Evolutionary conservation across 129 eudicot genomes (phyloP).

Genomic region (Saposhnikovia divaricata): DNA sequence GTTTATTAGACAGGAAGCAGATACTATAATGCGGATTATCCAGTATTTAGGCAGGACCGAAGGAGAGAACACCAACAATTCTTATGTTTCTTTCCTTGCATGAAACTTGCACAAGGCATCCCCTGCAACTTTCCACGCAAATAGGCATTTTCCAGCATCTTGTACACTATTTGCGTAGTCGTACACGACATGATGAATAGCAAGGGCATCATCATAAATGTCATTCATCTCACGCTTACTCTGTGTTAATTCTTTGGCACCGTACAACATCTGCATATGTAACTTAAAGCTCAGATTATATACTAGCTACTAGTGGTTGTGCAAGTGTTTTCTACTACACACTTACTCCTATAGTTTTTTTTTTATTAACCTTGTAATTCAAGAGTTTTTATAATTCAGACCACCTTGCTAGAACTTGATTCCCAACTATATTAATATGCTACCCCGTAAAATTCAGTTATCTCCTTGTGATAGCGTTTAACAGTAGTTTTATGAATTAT

Average conservation of each 20-base stretch:
- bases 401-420: no score
- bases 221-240: slow-evolving; percentile 29
- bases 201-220: slow-evolving; percentile 49
- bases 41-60: slow-evolving; percentile 16
- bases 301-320: neutral
- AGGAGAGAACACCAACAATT: slow-evolving; percentile 9
- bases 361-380: no score
- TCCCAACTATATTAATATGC: no score
- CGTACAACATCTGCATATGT: slow-evolving; percentile 41
- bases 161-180: slow-evolving; percentile 26
- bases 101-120: slow-evolving; percentile 43
- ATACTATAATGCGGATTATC: neutral
- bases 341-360: no score
- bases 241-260: slow-evolving; percentile 34
- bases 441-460: no score
- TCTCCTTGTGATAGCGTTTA: no score
- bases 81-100: slow-evolving; percentile 7
- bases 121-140: slow-evolving; percentile 78
- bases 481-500: no score
- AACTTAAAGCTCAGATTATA: neutral
- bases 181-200: slow-evolving; percentile 45
- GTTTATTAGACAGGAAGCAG: neutral
- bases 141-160: slow-evolving; percentile 40
- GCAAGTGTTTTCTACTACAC: neutral
- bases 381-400: no score